Evolutionary conservation across 495 filamentous ascomycete species (phyloP), one percentile per base, ranked within the genome.

Genomic region (Corynascus novoguineensis): DNA sequence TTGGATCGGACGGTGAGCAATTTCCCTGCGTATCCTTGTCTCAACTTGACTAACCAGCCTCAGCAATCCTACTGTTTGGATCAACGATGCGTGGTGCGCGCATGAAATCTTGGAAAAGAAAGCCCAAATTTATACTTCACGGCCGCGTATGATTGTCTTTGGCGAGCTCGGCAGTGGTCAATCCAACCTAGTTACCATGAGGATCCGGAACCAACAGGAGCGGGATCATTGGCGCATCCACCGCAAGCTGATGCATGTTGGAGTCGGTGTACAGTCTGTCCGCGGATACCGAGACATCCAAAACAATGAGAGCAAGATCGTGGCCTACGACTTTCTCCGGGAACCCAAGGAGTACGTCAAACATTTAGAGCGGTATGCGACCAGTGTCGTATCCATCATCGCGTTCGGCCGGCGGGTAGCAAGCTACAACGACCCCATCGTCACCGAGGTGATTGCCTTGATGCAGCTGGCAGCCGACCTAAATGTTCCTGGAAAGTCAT

Each of bases 391-490:
- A 41, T 82, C 81, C 31, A 83, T 80, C 53, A 80, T 86, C 48
- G 81, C 77, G 3, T 86, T 85, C 59, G 83, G 83, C 0, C 73
- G 83, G 17, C 71, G 83, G 8, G 82, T 86, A 11, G 77, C 81
- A 38, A 77, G 73, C 35, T 74, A 79, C 58, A 73, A 82, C 28
- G 82, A 84, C 38, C 75, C 81, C 28, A 77, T 86, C 48, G 81
- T 86, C 57, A 78, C 75, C 37, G 78, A 83, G 58, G 78, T 85
- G 24, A 83, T 85, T 58, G 74, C 82, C 11, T 71, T 80, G 48
- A 86, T 86, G 83, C 81, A 83, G 42, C 73, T 82, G 52, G 79
- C 81, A 24, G 81, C 83, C n/a, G 79, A 80, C 14, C 71, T 86
- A 42, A 86, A 86, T 49, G 82, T 86, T 50, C 82, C 82, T 1